Percentiles rank a stretch among this genome's conserved stretches.
Evolutionary conservation across 331 rosid species (phyloP).

Genomic region (Dryas integrifolia): DNA sequence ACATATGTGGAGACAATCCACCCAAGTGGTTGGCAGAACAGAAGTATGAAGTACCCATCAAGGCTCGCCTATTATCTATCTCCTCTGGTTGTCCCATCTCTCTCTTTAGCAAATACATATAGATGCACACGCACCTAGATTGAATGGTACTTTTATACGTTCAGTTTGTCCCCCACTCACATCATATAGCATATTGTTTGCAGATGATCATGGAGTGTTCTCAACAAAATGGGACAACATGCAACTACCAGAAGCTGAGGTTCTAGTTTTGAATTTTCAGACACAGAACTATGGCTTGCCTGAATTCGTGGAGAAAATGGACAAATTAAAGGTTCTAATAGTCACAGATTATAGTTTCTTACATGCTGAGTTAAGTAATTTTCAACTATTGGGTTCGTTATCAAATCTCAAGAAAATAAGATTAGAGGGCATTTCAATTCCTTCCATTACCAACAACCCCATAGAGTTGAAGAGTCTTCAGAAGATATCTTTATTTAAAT

Average conservation of each 20-base stretch:
- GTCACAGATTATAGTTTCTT: constrained; percentile 41
- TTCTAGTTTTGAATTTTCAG: constrained; percentile 46
- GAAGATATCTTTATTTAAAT: constrained; percentile 51
- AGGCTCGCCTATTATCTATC: constrained; percentile 46
- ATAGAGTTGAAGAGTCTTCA: constrained; percentile 34
- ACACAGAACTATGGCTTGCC: constrained; percentile 46
- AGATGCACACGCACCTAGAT: not conserved
- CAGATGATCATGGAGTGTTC: constrained; percentile 41
- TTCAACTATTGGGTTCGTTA: constrained; percentile 22
- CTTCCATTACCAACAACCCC: constrained; percentile 16
- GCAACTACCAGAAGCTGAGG: constrained; percentile 44
- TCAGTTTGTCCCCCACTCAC: not conserved
- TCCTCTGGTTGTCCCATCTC: constrained; percentile 42
- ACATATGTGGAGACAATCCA: constrained; percentile 30
- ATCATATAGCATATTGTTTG: not conserved
- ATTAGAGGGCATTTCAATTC: constrained; percentile 43
- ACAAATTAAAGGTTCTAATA: constrained; percentile 45
- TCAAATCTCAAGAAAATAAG: constrained; percentile 35
- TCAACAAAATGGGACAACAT: constrained; percentile 46
- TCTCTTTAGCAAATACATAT: not conserved
- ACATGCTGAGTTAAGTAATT: constrained; percentile 30
- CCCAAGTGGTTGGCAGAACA: constrained; percentile 47
- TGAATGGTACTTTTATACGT: not conserved
- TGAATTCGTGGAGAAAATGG: constrained; percentile 37
- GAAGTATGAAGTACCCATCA: constrained; percentile 20